Conservation (phyloP, 2,329 filamentous ascomycete species). For the Lomentospora prolificans region DNA sequence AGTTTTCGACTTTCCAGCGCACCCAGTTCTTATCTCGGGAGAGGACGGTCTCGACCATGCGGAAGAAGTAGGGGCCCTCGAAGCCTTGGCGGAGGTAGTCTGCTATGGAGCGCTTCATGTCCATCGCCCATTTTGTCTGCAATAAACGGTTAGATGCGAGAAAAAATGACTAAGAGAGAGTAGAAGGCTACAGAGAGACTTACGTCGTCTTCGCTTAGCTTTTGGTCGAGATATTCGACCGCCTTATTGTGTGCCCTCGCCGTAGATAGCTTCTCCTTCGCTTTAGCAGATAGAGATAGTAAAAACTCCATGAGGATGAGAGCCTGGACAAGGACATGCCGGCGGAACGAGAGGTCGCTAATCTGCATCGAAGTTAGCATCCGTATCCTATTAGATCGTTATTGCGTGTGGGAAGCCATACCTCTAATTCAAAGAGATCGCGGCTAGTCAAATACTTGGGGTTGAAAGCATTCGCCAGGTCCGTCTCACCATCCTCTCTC, state of each 20-base stretch:
- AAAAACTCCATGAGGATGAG: conserved; percentile 93
- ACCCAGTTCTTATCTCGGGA: conserved; percentile 98
- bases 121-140: conserved; percentile 74
- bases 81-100: conserved; percentile 70
- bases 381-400: background rate
- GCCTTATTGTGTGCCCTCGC: conserved; percentile 68
- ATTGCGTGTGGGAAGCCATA: conserved; percentile 24
- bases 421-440: conserved; percentile 92
- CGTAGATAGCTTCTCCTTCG: conserved; percentile 68
- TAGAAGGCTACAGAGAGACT: conserved; percentile 22
- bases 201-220: conserved; percentile 74
- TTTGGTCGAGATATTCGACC: conserved; percentile 69
- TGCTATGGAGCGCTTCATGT: conserved; percentile 70
- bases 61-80: conserved; percentile 87
- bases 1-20: conserved; percentile 93
- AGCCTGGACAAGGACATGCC: conserved; percentile 90
- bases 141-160: too few relatives aligned
- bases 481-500: conserved; percentile 45
- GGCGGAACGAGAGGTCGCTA: conserved; percentile 85
- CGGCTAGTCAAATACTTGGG: conserved; percentile 97
- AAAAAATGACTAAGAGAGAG: too few relatives aligned
- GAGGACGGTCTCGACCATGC: conserved; percentile 94
- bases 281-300: conserved; percentile 72
- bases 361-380: conserved; percentile 41
- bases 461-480: conserved; percentile 70